A percentile compares a stretch with the other conserved stretches of the same genome.
These are phyloP conservation scores for Colletotrichum sp. DNA, from an alignment of 2,329 filamentous ascomycete species.

Conservation along the genomic window DNA sequence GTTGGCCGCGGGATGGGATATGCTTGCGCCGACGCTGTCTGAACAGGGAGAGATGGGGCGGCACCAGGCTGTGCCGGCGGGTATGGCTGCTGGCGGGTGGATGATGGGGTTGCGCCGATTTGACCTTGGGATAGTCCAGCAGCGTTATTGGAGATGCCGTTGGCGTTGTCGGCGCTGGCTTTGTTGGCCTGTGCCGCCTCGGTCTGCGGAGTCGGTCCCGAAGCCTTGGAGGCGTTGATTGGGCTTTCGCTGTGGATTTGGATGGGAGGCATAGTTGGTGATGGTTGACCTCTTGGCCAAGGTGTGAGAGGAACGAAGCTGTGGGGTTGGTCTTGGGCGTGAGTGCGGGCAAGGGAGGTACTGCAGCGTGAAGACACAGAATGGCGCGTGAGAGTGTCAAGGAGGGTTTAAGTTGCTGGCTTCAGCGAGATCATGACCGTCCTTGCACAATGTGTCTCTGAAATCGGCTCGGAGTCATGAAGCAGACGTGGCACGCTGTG, in stretches of 20 bases:
- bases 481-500: conserved; percentile 19
- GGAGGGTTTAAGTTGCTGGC: background rate
- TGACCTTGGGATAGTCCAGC: conserved; percentile 24
- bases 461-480: conserved; percentile 17
- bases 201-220: conserved; percentile 53
- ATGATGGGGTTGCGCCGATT: conserved; percentile 22
- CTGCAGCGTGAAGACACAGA: background rate
- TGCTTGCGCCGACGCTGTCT: conserved; percentile 42
- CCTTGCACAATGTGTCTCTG: background rate
- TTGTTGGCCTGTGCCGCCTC: background rate
- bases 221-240: conserved; percentile 61
- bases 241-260: conserved; percentile 64
- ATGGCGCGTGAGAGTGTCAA: background rate
- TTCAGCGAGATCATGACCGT: background rate
- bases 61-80: conserved; percentile 54
- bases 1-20: conserved; percentile 45
- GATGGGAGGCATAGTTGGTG: conserved; percentile 59
- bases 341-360: background rate
- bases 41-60: conserved; percentile 45
- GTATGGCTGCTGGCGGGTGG: conserved; percentile 31
- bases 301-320: background rate
- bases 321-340: background rate
- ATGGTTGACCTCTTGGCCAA: background rate
- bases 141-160: background rate
- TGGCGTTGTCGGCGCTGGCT: background rate